Evolutionary conservation across 73 alveolate genomes (phyloP), one percentile per base, ranked within the genome.

Genomic region (Paramecium sexaurelia): DNA sequence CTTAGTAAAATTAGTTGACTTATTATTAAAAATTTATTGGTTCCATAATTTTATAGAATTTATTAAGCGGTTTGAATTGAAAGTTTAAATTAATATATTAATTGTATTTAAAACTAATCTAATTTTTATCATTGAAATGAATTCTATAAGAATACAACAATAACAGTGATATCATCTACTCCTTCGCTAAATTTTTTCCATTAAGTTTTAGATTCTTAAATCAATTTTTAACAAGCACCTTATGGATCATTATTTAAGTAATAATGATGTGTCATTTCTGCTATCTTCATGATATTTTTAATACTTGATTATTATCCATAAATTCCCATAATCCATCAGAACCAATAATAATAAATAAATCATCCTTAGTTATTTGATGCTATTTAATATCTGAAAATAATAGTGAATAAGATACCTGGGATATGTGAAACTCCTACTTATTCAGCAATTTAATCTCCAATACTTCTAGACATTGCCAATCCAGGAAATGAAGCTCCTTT

Each of bases 371-470:
- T 39, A 98, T 96, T 8, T 61, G 55, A 89, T 68, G 86, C 17
- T 71, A 3, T 27, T 33, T 78, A 11, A 78, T 78, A 78, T 78
- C 90, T 61, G 0, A 26, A 8, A 61, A 17, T n/a, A n/a, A n/a
- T 26, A 3, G 1, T 6, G 1, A 67, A 57, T 61, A 3, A 9
- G 26, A 61, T 61, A 61, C 83, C 83, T 19, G 90, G 90, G 6
- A 43, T 27, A 13, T 78, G 55, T 4, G 92, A 39, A 0, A 85
- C 95, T 15, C 97, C 97, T 32, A 94, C 97, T 19, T 87, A 29
- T 35, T 55, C 41, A 19, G 97, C 97, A 15, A 94, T 90, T 32
- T 91, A 47, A 86, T 94, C 97, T 71, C 97, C 97, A 6, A 94
- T 55, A 5, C 95, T 91, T 66, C 97, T 55, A 20, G 94, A 82